These are phyloP conservation scores for Penicillium nucicola DNA, from an alignment of 495 filamentous ascomycete species.

Conservation along the genomic window DNA sequence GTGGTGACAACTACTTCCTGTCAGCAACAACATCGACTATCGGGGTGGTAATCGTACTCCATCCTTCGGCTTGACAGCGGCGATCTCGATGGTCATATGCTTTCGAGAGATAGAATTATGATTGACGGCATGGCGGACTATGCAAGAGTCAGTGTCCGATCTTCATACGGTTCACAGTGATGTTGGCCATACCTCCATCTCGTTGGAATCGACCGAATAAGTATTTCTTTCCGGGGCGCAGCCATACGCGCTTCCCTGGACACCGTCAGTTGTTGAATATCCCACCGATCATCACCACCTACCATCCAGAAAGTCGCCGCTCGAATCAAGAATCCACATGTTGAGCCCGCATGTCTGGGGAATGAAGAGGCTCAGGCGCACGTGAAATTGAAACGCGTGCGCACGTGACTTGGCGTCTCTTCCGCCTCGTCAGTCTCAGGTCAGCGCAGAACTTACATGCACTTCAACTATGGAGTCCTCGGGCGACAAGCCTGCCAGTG, in stretches of 20 bases:
- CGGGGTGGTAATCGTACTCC: slow-evolving; percentile 50
- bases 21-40: slow-evolving; percentile 12
- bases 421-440: slow-evolving; percentile 5
- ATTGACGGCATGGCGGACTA: slow-evolving; percentile 56
- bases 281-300: not conserved
- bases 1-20: slow-evolving; percentile 39
- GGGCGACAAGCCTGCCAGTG: slow-evolving; percentile 16
- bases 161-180: slow-evolving; percentile 12
- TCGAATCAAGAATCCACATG: slow-evolving; percentile 50
- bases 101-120: slow-evolving; percentile 83
- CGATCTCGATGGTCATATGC: slow-evolving; percentile 77
- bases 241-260: slow-evolving; percentile 71
- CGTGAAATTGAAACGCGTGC: slow-evolving; percentile 33
- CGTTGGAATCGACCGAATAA: slow-evolving; percentile 67
- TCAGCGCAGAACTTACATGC: slow-evolving; percentile 12
- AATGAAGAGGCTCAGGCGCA: slow-evolving; percentile 9
- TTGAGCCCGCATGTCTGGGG: slow-evolving; percentile 1
- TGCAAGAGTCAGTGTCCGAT: slow-evolving; percentile 5
- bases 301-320: slow-evolving; percentile 45
- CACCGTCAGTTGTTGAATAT: slow-evolving; percentile 12
- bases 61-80: slow-evolving; percentile 60
- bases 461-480: slow-evolving; percentile 20
- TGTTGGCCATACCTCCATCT: slow-evolving; percentile 37
- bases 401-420: slow-evolving; percentile 36
- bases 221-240: slow-evolving; percentile 77